Percentiles rank a stretch among this genome's conserved stretches.
phyloP scores from a whole-genome alignment of 768 basidiomycete species.

The Serendipita sp. region DNA sequence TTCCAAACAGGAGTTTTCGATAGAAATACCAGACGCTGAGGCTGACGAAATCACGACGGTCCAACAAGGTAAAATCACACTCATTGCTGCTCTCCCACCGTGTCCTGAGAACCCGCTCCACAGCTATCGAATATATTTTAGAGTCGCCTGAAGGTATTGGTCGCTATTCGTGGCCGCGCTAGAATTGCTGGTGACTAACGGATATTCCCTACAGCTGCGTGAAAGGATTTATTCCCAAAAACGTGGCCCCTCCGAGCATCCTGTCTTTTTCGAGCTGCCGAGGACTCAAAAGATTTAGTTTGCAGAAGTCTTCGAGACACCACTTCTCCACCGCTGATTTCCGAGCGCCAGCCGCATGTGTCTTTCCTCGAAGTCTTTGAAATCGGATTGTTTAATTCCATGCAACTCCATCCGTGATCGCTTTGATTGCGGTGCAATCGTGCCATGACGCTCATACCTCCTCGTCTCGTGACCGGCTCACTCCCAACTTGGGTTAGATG shows the following conservation, averaged over 20 bases:
- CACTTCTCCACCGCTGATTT: conserved; percentile 5
- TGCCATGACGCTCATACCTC: background rate
- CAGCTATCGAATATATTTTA: conserved; percentile 89
- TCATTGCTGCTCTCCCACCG: background rate
- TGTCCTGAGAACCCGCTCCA: conserved; percentile 2
- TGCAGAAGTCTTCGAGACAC: background rate
- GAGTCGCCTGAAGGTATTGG: conserved; percentile 74
- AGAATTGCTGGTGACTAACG: conserved; percentile 5
- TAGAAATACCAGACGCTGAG: conserved; percentile 96
- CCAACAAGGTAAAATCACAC: conserved; percentile 62
- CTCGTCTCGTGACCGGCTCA: background rate
- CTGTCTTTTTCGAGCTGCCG: background rate
- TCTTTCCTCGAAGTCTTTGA: background rate
- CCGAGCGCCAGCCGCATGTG: conserved; percentile 1
- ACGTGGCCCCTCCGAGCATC: background rate
- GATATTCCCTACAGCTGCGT: conserved; percentile 7
- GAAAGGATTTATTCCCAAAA: background rate
- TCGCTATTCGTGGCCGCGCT: background rate
- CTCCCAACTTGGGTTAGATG: background rate
- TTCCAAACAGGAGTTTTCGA: conserved; percentile 65
- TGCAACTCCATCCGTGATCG: background rate
- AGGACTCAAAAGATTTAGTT: background rate
- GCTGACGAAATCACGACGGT: conserved; percentile 90
- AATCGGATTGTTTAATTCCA: conserved; percentile 5
- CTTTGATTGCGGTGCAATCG: background rate